Evolutionary conservation across 78 protist species (phyloP), one percentile per base, ranked within the genome.

Genomic region (Speleostelium caveatum): DNA sequence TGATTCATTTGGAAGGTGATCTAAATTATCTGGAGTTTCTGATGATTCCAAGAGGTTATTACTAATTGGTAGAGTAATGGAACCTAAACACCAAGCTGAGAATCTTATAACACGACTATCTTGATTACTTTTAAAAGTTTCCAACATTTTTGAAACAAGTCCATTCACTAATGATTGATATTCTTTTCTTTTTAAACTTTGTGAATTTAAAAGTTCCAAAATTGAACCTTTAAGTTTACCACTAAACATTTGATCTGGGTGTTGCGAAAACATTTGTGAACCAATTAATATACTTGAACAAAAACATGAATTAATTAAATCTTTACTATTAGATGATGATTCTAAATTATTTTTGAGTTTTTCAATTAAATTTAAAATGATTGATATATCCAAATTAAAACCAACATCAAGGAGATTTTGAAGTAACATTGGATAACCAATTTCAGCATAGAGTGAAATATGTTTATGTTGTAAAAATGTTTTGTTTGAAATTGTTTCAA

Each of bases 81-180:
- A 41, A 41, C 89, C 89, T 16, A 80, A 39, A 26, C 58, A 65
- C 24, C 33, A 24, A 10, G 89, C 55, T 3, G 67, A 36, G 56
- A 26, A 67, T 68, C 89, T 65, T 24, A 80, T 36, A 30, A 68
- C 56, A 41, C 45, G 66, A 49, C 77, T 68, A 30, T 80, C 89
- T 2, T 58, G 28, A 56, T 26, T 41, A 26, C 39, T 53, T 36
- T 56, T 26, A 28, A 35, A 67, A 16, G 55, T 33, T 17, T 53
- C 12, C 7, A 49, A 55, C 60, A 80, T 53, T 33, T 35, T 8
- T 26, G 1, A 16, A 4, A 80, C 22, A 5, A 80, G 30, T 51
- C 56, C 67, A 51, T 80, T 33, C 7, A 80, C 51, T 24, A 56
- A 14, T n/a, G 17, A 19, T 80, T 80, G 76, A 28, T 41, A 80